These are phyloP conservation scores for Chlorella vulgaris DNA, from an alignment of 139 green algal genomes.

Conservation along the genomic window DNA sequence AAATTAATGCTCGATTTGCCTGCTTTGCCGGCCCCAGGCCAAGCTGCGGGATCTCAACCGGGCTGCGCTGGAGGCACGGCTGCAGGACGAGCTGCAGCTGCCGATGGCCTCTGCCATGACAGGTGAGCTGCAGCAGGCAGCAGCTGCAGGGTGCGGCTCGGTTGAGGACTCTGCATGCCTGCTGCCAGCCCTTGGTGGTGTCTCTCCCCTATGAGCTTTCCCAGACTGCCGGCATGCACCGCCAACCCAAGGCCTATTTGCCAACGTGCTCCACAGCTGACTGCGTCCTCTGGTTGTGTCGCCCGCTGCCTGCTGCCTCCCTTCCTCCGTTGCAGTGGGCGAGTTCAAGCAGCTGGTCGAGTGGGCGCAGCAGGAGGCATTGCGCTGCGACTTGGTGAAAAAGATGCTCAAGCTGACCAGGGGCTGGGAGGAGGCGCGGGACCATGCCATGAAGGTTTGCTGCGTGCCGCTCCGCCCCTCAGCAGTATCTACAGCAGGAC, in stretches of 20 bases:
- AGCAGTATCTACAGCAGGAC: no score
- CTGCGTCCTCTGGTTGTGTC: no score
- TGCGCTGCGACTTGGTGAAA: background rate
- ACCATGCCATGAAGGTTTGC: slow-evolving; percentile 64
- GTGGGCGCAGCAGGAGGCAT: slow-evolving; percentile 24
- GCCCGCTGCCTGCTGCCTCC: no score
- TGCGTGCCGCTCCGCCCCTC: no score
- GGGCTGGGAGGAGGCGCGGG: slow-evolving; percentile 47
- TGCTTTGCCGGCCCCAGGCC: slow-evolving; percentile 3
- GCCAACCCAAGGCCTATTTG: no score
- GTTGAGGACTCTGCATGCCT: no score
- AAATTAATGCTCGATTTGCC: background rate
- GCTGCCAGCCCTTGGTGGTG: no score
- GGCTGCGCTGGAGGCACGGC: slow-evolving; percentile 15
- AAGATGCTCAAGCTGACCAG: slow-evolving; percentile 47
- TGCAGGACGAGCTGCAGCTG: slow-evolving; percentile 10
- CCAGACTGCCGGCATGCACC: no score
- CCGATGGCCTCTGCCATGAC: slow-evolving; percentile 2
- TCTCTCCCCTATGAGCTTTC: no score
- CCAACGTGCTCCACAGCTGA: no score
- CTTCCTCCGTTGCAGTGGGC: slow-evolving; percentile 19
- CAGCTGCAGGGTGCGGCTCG: no score
- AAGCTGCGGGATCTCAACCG: slow-evolving; percentile 50
- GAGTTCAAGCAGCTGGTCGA: slow-evolving; percentile 36
- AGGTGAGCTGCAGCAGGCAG: background rate